Base-by-base conservation (phyloP, 306 rosid genomes). In the Lotus japonicus region DNA sequence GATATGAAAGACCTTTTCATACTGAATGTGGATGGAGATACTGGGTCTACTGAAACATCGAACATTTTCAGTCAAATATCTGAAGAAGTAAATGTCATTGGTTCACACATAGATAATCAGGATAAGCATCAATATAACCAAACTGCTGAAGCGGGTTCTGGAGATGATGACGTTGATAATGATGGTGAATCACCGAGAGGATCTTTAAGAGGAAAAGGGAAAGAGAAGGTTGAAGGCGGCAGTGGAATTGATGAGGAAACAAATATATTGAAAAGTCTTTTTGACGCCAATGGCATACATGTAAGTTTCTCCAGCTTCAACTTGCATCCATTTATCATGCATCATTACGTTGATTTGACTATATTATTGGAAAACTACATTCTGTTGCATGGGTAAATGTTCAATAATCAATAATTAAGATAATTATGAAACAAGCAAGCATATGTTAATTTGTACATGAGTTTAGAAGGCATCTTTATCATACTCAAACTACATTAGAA, bases 1-100 rank as follows among this genome's bases (percentile, higher is more conserved):
- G 99, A 94, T 78, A 94, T 94, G 99, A 94, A 94, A 77, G 99
- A 94, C 84, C 96, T 90, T 46, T 94, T 94, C 72, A 80, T 67
- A 9, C 73, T 90, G 81, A 85, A 85, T 50, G 97, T 88, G 61
- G 92, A 87, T 19, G 90, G 81, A 35, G 89, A 86, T 65, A 36
- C 70, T 69, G 85, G 90, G 61, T 76, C 90, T 60, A 94, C 99
- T 35, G 99, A 94, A 85, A 94, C 99, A 3, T 89, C 95, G 52
- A 77, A 79, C 76, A 80, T 94, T 79, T 94, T 94, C 51, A 39
- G 99, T 74, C 88, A 86, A 68, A 66, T 94, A 70, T 74, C 94
- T 74, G 96, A 86, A 82, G 82, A 80, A 68, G 83, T 83, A 36
- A 88, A 82, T 64, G 62, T 94, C 23, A 63, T 88, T 72, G 87